phyloP scores from a whole-genome alignment of 768 basidiomycete genomes.

The Bullera alba region DNA sequence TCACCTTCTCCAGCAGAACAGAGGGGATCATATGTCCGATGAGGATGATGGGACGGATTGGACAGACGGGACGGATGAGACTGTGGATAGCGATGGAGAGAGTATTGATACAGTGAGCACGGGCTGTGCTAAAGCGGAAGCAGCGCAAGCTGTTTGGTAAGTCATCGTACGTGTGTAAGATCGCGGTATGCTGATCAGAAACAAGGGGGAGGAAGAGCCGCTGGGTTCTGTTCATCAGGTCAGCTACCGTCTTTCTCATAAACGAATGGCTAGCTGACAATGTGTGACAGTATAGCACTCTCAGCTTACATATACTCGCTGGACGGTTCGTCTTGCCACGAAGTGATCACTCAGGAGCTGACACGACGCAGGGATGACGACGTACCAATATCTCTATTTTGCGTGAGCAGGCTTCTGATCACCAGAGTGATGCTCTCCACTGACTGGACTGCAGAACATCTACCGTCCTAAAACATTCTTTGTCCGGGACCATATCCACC shows the following conservation, averaged over 20 bases:
- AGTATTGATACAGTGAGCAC: neutral
- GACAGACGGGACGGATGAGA: too few relatives aligned
- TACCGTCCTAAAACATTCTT: constrained; percentile 30
- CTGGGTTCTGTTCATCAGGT: constrained; percentile 61
- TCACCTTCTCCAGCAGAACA: too few relatives aligned
- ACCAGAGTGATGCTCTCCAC: neutral
- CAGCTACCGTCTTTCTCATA: constrained; percentile 13
- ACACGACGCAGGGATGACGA: constrained; percentile 53
- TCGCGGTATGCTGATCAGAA: constrained; percentile 46
- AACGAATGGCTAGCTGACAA: neutral
- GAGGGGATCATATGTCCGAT: too few relatives aligned
- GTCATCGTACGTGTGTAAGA: neutral
- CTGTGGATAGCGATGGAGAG: too few relatives aligned
- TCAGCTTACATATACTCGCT: constrained; percentile 72
- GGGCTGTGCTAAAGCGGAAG: constrained; percentile 8
- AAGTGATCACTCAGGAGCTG: neutral
- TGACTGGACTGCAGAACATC: constrained; percentile 41
- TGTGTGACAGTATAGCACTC: constrained; percentile 52
- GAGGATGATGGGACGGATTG: too few relatives aligned
- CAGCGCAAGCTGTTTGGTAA: constrained; percentile 14
- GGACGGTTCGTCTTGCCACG: constrained; percentile 47
- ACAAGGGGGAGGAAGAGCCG: constrained; percentile 52
- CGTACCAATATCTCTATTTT: constrained; percentile 58
- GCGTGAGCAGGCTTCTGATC: constrained; percentile 53
- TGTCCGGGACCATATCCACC: constrained; percentile 24